These are phyloP conservation scores for Themeda triandra DNA, from an alignment of 176 grass and related monocot genomes.

Conservation along the genomic window DNA sequence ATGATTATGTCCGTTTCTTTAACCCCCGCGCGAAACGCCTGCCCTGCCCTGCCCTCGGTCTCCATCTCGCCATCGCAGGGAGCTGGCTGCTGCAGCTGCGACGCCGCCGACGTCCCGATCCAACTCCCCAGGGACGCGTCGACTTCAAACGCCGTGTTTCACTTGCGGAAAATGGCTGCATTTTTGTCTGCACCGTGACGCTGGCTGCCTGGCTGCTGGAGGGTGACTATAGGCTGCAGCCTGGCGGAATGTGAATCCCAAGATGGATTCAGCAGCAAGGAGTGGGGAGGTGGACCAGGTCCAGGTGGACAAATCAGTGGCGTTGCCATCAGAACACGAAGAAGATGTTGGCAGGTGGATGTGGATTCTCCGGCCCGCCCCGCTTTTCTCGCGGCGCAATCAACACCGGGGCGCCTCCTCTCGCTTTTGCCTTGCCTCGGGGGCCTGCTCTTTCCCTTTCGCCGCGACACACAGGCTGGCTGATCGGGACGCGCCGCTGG, in stretches of 20 bases:
- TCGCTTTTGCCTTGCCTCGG: not conserved
- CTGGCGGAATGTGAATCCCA: too few relatives aligned
- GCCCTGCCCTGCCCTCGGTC: too few relatives aligned
- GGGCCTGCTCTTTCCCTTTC: slow-evolving; percentile 33
- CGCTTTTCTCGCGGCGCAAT: slow-evolving; percentile 41
- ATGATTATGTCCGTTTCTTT: slow-evolving; percentile 31
- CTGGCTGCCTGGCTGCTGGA: too few relatives aligned
- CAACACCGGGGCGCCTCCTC: not conserved
- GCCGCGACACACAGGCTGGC: slow-evolving; percentile 45
- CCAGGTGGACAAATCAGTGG: not conserved
- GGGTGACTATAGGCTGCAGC: too few relatives aligned
- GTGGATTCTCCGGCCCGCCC: not conserved
- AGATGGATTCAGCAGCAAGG: not conserved
- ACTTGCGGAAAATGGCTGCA: not conserved
- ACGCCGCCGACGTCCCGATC: too few relatives aligned
- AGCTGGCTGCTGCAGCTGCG: too few relatives aligned
- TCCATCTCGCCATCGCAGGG: too few relatives aligned
- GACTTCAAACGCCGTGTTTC: not conserved
- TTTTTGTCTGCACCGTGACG: too few relatives aligned
- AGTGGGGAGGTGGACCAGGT: not conserved
- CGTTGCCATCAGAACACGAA: not conserved
- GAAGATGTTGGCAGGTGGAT: slow-evolving; percentile 9
- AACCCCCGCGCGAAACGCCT: not conserved
- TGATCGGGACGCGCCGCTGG: slow-evolving; percentile 47
- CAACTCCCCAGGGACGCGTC: too few relatives aligned